Base-by-base conservation (phyloP, 2,329 filamentous ascomycete genomes). In the Shiraia sp. region DNA sequence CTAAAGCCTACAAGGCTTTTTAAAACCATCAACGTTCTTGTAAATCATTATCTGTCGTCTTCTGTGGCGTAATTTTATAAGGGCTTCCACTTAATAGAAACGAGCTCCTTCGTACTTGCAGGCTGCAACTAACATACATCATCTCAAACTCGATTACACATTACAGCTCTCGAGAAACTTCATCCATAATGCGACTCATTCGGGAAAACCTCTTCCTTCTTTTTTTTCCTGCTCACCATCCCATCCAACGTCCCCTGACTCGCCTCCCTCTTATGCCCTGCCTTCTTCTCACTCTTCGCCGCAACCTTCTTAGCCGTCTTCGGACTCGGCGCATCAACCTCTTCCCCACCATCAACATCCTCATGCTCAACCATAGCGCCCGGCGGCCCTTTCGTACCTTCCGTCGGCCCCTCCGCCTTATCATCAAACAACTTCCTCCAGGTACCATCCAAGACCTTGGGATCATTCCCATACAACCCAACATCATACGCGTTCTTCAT, bases 401-500 rank as follows among this genome's bases (percentile, higher is more conserved):
- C 51, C 8, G 74, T 77, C 1, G 71, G 70, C 0, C 73, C 75
- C 45, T 77, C 74, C 0, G 65, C 75, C 2, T 62, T 47, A 55
- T 76, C 71, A 19, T 67, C 66, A 45, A 81, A 81, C 14, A 76
- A 47, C 51, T 71, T 57, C 48, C 74, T 74, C 77, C 78, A 81
- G 10, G 64, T 79, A 4, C 86, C 86, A 53, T 87, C 77, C 33
- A 82, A 59, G 2, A 87, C 83, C 53, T 71, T 76, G 6, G 76
- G 63, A 59, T 87, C 76, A 49, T 86, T 75, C 0, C 87, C 87
- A 55, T 85, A 77, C 16, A 90, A 57, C 0, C 81, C 80, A 1
- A 86, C 75, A 6, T 73, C 62, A 62, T 89, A 90, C 0, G 86
- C 87, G 32, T 77, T 76, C 72, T 89, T 90, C 79, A 90, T 83